These are phyloP conservation scores for Sporothrix protearum DNA, from an alignment of 2,329 filamentous ascomycete genomes.

Conservation along the genomic window DNA sequence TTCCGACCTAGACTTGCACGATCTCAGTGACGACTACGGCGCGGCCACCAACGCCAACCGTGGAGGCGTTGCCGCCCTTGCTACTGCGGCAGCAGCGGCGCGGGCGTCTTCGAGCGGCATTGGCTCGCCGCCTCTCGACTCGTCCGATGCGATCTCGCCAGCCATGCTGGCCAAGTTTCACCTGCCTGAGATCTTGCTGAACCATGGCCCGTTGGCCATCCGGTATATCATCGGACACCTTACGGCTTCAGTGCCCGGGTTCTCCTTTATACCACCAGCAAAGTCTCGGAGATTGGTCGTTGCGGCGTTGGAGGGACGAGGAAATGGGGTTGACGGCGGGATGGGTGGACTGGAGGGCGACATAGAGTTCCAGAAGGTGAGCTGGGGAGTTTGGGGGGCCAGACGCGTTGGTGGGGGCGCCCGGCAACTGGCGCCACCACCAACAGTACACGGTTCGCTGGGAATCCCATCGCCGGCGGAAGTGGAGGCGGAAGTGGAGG, in stretches of 20 bases:
- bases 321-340: constrained; percentile 50
- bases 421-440: constrained; percentile 24
- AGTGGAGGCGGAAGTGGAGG: constrained; percentile 39
- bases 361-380: constrained; percentile 89
- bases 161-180: constrained; percentile 83
- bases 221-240: constrained; percentile 93
- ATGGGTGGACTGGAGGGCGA: constrained; percentile 60
- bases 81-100: constrained; percentile 18
- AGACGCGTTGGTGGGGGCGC: constrained; percentile 51
- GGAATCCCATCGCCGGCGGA: constrained; percentile 56
- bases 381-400: constrained; percentile 95
- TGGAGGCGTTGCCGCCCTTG: constrained; percentile 18
- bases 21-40: constrained; percentile 51
- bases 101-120: constrained; percentile 28
- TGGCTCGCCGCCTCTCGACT: constrained; percentile 58
- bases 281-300: constrained; percentile 91
- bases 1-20: constrained; percentile 82
- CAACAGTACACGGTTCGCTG: constrained; percentile 43
- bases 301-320: constrained; percentile 80
- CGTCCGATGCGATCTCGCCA: constrained; percentile 78
- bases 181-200: constrained; percentile 83
- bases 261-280: constrained; percentile 79
- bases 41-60: constrained; percentile 1
- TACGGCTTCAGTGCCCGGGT: constrained; percentile 88
- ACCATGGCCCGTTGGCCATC: constrained; percentile 87